phyloP scores from a whole-genome alignment of 768 basidiomycete species.

The Rhizopogon vulgaris region DNA sequence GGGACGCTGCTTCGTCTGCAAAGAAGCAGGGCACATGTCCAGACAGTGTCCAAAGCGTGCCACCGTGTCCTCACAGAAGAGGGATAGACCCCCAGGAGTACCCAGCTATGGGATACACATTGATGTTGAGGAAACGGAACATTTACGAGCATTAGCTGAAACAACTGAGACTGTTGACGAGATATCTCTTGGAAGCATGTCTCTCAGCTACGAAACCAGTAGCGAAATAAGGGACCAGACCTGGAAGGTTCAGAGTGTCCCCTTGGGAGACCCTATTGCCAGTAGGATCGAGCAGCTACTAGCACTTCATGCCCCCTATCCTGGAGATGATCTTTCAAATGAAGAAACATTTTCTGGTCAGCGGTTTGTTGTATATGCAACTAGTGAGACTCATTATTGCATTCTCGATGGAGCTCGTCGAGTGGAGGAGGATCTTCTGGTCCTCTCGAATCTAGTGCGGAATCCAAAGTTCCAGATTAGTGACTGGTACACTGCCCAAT shows the following conservation, averaged over 20 bases:
- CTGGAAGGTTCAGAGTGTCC: neutral
- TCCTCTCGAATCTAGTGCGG: too few species aligned
- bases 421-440: too few species aligned
- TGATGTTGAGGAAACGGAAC: too few species aligned
- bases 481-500: too few species aligned
- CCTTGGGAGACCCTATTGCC: neutral
- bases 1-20: neutral
- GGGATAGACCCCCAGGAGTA: neutral
- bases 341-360: neutral
- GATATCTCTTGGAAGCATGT: too few species aligned
- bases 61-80: neutral
- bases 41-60: neutral
- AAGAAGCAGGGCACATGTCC: neutral
- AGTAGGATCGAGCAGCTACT: neutral
- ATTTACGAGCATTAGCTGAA: too few species aligned
- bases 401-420: neutral
- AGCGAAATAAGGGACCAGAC: too few species aligned
- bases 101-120: too few species aligned
- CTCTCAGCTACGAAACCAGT: neutral
- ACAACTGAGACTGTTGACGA: too few species aligned
- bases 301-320: neutral
- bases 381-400: neutral
- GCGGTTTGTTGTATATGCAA: neutral
- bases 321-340: neutral
- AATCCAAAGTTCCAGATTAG: too few species aligned